phyloP scores from a whole-genome alignment of 495 filamentous ascomycete genomes.

The Penicillium robsamsonii region DNA sequence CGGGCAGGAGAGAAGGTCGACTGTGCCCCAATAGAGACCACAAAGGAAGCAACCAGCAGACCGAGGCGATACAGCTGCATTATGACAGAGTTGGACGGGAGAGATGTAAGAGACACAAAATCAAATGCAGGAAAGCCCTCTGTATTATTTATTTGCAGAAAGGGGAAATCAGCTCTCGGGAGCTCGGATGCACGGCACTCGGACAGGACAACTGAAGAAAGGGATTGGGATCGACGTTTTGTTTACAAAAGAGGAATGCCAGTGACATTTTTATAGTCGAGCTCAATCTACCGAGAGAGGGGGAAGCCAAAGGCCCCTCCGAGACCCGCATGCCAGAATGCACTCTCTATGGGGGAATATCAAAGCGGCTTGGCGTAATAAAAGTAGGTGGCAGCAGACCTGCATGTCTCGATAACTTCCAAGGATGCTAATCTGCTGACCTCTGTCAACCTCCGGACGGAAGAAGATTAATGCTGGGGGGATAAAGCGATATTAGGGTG shows the following conservation, averaged over 20 bases:
- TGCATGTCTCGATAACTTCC: constrained; percentile 17
- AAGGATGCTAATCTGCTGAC: constrained; percentile 26
- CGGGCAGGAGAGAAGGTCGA: constrained; percentile 56
- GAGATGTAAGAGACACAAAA: constrained; percentile 21
- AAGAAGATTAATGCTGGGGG: constrained; percentile 18
- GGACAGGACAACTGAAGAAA: constrained; percentile 17
- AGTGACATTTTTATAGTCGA: constrained; percentile 35
- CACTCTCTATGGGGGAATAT: constrained; percentile 12
- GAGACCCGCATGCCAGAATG: constrained; percentile 31
- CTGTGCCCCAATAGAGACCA: constrained; percentile 26
- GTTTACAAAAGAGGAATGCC: constrained; percentile 33
- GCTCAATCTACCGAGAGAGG: constrained; percentile 21
- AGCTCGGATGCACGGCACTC: constrained; percentile 7
- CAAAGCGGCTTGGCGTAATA: constrained; percentile 17
- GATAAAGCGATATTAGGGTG: constrained; percentile 16
- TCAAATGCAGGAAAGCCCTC: constrained; percentile 24
- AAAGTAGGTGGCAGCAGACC: constrained; percentile 25
- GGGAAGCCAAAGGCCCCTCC: constrained; percentile 9
- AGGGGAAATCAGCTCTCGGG: constrained; percentile 12
- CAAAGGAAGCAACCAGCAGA: constrained; percentile 27
- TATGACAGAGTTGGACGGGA: constrained; percentile 10
- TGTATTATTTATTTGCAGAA: constrained; percentile 17
- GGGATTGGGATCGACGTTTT: constrained; percentile 33
- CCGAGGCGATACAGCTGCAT: constrained; percentile 32
- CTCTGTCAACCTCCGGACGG: constrained; percentile 15